Evolutionary conservation across 768 basidiomycete species (phyloP).

Genomic region (Rossbeevera mucosa): DNA sequence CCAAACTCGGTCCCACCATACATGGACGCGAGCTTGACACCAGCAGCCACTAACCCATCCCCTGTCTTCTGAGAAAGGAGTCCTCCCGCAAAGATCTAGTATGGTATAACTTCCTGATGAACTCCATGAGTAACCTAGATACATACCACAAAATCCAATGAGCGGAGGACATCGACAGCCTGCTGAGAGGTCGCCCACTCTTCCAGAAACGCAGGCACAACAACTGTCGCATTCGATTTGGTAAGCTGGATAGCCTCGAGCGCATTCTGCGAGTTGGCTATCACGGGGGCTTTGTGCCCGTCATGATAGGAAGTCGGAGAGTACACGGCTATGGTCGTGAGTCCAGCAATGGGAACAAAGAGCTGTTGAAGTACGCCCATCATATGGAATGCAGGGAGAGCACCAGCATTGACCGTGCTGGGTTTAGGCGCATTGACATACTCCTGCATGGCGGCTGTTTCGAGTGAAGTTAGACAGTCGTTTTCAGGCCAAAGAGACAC

Average conservation of each 20-base stretch:
- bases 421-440: not conserved
- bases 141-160: constrained; percentile 20
- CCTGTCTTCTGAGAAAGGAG: constrained; percentile 34
- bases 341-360: not conserved
- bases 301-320: not conserved
- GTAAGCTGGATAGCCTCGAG: constrained; percentile 17
- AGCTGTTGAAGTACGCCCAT: not conserved
- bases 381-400: not conserved
- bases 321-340: not conserved
- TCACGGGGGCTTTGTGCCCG: constrained; percentile 11
- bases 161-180: constrained; percentile 17
- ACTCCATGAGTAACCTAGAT: not conserved
- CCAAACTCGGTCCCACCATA: constrained; percentile 42
- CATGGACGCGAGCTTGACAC: constrained; percentile 30
- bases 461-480: not conserved
- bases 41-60: constrained; percentile 28
- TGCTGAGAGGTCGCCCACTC: constrained; percentile 18
- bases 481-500: not conserved
- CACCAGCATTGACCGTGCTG: not conserved
- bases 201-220: constrained; percentile 23
- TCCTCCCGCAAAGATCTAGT: constrained; percentile 35
- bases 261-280: constrained; percentile 20
- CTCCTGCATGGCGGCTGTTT: not conserved
- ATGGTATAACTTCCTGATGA: not conserved
- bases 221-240: constrained; percentile 10